phyloP scores from a whole-genome alignment of 177 flowering plant species.

The Telopea speciosissima region DNA sequence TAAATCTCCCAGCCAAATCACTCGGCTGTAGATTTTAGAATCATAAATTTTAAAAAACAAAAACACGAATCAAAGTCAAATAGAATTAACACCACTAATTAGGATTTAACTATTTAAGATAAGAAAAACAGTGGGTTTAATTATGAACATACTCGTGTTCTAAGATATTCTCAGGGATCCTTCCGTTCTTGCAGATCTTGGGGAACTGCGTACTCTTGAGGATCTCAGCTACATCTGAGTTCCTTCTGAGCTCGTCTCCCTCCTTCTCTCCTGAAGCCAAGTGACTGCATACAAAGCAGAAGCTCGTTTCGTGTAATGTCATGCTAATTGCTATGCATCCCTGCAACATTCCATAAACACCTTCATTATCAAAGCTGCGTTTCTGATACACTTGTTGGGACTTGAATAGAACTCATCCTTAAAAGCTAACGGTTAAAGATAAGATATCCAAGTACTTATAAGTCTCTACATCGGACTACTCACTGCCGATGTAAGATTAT shows the following conservation, averaged over 20 bases:
- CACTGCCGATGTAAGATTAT: no score
- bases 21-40: slow-evolving; percentile 39
- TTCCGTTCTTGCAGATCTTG: slow-evolving; percentile 54
- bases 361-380: background rate
- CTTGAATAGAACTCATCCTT: no score
- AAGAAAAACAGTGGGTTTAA: background rate
- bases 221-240: slow-evolving; percentile 68
- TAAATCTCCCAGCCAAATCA: slow-evolving; percentile 91
- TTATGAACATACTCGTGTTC: slow-evolving; percentile 70
- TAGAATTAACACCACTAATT: background rate
- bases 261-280: slow-evolving; percentile 91
- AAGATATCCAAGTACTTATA: no score
- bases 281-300: slow-evolving; percentile 80
- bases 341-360: slow-evolving; percentile 29
- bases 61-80: background rate
- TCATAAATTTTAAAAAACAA: no score
- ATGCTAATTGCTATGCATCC: slow-evolving; percentile 84
- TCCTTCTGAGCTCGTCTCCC: slow-evolving; percentile 72
- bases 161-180: slow-evolving; percentile 60
- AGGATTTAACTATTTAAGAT: background rate
- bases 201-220: slow-evolving; percentile 55
- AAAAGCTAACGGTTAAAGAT: no score
- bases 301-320: slow-evolving; percentile 71
- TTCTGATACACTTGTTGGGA: no score
- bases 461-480: no score